Base-by-base conservation (phyloP, 345 rosid genomes). In the Citropsis articulata region DNA sequence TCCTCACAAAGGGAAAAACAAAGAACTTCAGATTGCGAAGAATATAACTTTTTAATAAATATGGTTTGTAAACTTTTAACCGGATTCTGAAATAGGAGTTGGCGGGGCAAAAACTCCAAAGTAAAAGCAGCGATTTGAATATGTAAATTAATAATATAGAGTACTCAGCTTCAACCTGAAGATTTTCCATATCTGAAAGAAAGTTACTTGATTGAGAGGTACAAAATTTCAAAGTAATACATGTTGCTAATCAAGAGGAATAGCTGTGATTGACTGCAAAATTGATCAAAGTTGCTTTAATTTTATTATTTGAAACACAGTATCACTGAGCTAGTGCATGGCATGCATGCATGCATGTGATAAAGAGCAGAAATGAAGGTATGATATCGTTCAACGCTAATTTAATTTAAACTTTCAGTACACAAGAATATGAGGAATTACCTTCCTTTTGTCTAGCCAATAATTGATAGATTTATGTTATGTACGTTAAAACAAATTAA, bases 161-260 rank as follows among this genome's bases (percentile, higher is more conserved):
- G 28, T 31, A 27, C 25, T 75, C 50, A 55, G 78, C 78, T 75
- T 75, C 48, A 75, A 64, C 1, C 18, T 50, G 62, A 75, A 75
- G 78, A 75, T 75, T 64, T 45, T 28, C 13, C 30, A 3, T 2
- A 28, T 60, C 30, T 42, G 62, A 64, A 64, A 64, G 38, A 75
- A 64, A 64, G 28, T 67, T 7, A 35, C 25, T 67, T 55, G 66
- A 66, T 24, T 67, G 3, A 67, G 1, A 30, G 62, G 45, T 18
- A 53, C 19, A 50, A 22, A 75, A 21, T 53, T 55, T 55, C 72
- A 66, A 76, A 53, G 31, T 12, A 48, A 33, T 45, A 13, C 3
- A 45, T 45, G 68, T 57, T 24, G 35, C 48, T 25, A 38, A 72
- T 35, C 35, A 60, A 68, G 36, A 36, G 56, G 31, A 69, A 38